Base-by-base conservation (phyloP, 177 flowering plant genomes). In the Vitis hybrid region DNA sequence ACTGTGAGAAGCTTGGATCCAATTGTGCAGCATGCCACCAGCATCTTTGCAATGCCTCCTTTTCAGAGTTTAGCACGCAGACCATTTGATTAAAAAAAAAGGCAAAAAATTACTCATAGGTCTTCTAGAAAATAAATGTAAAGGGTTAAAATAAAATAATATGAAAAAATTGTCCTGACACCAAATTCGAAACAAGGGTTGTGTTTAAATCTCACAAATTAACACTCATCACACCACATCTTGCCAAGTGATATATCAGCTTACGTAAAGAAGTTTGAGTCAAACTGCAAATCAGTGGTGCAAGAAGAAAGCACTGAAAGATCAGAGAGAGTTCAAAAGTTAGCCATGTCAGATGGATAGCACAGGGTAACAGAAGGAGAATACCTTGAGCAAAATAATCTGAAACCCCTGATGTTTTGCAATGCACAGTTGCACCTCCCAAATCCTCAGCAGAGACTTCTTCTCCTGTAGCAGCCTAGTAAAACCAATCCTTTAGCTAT, bases 401-500 rank as follows among this genome's bases (percentile, higher is more conserved):
- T 33, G 99, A 88, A 74, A 95, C 99, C 26, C 99, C 99, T 7
- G 99, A 95, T 80, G 88, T 85, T 80, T 85, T 93, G 76, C 99
- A 95, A 78, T 95, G 99, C 70, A 91, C 80, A 48, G 80, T 59
- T 39, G 99, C 98, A 71, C 99, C 99, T 6, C 98, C 99, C 74
- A 93, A 78, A 80, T 93, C 95, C 79, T 95, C 97, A 10, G 97
- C 98, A 60, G 97, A 89, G 33, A 93, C 92, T 83, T 91, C 98
- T 75, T 93, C 99, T 56, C 99, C 98, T 13, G 97, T 95, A 73
- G 99, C 97, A 89, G 98, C 99, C 99, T 95, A 88, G 71, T 59
- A 75, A 73, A 86, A 84, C 73, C 72, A 73, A 71, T 81, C 77
- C 75, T 76, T 84, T 74, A 77, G 70, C 74, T 72, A 48, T 45